Evolutionary conservation across 305 asterid species (phyloP).

Genomic region (Fraxinus velutina): DNA sequence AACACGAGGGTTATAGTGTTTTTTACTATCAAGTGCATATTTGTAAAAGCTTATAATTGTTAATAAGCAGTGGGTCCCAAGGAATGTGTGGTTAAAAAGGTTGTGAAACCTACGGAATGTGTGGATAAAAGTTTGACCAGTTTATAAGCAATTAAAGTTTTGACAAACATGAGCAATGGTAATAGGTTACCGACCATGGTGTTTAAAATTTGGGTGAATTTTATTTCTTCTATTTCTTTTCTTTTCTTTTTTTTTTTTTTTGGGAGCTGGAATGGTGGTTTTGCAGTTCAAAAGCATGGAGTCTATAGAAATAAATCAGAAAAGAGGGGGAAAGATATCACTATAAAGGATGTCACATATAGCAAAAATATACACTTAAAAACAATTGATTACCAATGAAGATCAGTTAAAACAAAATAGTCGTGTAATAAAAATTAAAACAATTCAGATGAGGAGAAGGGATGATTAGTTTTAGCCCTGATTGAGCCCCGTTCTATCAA

Average conservation of each 20-base stretch:
- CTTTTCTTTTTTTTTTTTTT: too few species aligned
- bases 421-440: not conserved
- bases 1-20: not conserved
- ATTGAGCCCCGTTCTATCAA: too few species aligned
- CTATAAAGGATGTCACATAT: not conserved
- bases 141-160: not conserved
- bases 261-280: not conserved
- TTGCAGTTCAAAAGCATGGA: not conserved
- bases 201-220: not conserved
- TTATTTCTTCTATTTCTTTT: not conserved
- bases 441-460: not conserved
- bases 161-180: not conserved
- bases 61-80: not conserved
- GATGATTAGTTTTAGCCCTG: not conserved
- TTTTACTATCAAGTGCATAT: not conserved
- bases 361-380: not conserved
- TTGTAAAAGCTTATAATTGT: not conserved
- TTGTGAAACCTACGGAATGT: not conserved
- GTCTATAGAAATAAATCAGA: not conserved
- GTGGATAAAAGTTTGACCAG: not conserved
- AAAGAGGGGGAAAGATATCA: not conserved
- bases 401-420: not conserved
- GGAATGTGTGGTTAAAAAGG: not conserved
- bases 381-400: not conserved
- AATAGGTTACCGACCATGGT: not conserved